Base-by-base conservation (phyloP, 805 yeast species). In the Brettanomyces naardenensis region DNA sequence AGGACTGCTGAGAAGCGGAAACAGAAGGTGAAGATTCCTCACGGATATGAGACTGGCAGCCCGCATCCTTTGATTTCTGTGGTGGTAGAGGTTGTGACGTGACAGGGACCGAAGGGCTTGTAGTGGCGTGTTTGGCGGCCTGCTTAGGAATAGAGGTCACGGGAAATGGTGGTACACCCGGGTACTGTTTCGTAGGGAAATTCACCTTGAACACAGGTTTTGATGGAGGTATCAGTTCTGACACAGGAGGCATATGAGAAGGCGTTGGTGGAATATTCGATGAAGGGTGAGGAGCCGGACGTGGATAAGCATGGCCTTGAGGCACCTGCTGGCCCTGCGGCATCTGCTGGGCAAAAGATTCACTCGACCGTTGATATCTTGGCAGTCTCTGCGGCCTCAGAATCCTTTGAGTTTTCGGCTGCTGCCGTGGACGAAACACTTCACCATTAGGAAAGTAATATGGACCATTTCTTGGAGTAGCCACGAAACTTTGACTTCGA, bases 381-480 rank as follows among this genome's bases (percentile, higher is more conserved):
- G n/a, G n/a, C n/a, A n/a, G n/a, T n/a, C n/a, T n/a, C n/a, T n/a
- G n/a, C n/a, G n/a, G n/a, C n/a, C n/a, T n/a, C n/a, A n/a, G n/a
- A n/a, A n/a, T n/a, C n/a, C 31, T 15, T 38, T 71, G 54, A 33
- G 58, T 63, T n/a, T 58, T 41, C 2, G 70, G 70, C 10, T 61
- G 58, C 31, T 49, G 53, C 28, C 76, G 50, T 2, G 77, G 77
- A 26, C 69, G 54, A 50, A 71, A 72, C 2, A 70, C 61, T 47
- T 72, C 78, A 35, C 78, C 78, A 49, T 72, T 71, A 13, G 77
- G 77, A 48, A 72, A 72, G 43, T 58, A 64, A 35, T 48, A 53
- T 44, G 40, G 42, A 3, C 51, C 49, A 41, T 20, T 9, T 17
- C 18, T 6, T 9, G 33, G 33, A 13, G 19, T 7, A 23, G 7